Conservation (phyloP, 163 green algal species). For the Volvox carteri region DNA sequence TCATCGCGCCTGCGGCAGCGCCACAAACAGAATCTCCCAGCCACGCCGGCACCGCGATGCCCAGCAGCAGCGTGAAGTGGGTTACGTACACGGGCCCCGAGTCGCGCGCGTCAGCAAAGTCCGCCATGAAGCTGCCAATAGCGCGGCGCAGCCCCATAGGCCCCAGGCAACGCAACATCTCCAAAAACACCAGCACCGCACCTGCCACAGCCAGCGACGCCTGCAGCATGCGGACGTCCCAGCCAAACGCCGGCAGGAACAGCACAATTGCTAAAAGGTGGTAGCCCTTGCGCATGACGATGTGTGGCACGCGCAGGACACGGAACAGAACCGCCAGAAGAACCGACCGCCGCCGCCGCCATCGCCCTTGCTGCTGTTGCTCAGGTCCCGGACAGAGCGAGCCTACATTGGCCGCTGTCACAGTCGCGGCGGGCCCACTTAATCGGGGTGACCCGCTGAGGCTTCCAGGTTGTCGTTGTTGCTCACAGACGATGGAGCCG, state of each 20-base stretch:
- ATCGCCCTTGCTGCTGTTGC: too few relatives aligned
- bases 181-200: conserved; percentile 73
- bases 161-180: conserved; percentile 67
- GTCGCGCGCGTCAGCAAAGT: conserved; percentile 70
- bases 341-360: background rate
- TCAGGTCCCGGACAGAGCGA: too few relatives aligned
- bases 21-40: conserved; percentile 59
- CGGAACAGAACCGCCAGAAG: conserved; percentile 7
- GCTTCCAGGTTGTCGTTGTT: too few relatives aligned
- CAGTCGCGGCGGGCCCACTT: too few relatives aligned
- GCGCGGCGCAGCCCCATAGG: background rate
- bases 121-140: conserved; percentile 58
- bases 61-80: conserved; percentile 87
- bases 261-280: conserved; percentile 83
- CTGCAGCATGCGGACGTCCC: conserved; percentile 71
- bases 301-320: conserved; percentile 40
- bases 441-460: too few relatives aligned
- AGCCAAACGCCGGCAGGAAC: conserved; percentile 81
- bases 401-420: too few relatives aligned
- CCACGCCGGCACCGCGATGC: conserved; percentile 85
- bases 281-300: conserved; percentile 82
- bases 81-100: conserved; percentile 66
- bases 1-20: conserved; percentile 37
- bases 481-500: too few relatives aligned
- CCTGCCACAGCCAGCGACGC: conserved; percentile 77